These are phyloP conservation scores for Phytophthora pseudosyringae DNA, from an alignment of 352 stramenopile species.

Conservation along the genomic window DNA sequence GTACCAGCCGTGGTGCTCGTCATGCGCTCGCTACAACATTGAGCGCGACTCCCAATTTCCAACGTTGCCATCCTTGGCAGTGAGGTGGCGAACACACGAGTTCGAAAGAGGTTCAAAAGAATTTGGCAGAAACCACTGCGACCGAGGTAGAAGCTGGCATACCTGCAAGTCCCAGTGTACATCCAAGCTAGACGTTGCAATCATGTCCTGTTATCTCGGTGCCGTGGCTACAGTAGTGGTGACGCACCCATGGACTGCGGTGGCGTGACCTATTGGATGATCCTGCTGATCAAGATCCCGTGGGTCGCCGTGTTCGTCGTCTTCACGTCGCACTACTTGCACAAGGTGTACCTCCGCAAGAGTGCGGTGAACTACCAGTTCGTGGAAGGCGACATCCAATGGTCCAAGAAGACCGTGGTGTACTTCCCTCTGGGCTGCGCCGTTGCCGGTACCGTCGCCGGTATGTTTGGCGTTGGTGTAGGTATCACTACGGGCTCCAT, in stretches of 20 bases:
- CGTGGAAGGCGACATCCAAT: constrained; percentile 49
- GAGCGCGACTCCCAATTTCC: constrained; percentile 56
- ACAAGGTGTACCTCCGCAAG: constrained; percentile 50
- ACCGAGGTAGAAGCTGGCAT: not conserved
- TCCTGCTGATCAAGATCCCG: constrained; percentile 59
- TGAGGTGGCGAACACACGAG: constrained; percentile 51
- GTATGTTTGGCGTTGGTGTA: constrained; percentile 61
- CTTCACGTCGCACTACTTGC: constrained; percentile 33
- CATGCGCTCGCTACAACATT: constrained; percentile 66
- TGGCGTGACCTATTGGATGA: constrained; percentile 53
- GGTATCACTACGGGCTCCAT: constrained; percentile 42
- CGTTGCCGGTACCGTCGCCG: constrained; percentile 52
- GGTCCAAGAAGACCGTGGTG: constrained; percentile 50
- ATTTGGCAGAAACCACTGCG: constrained; percentile 11
- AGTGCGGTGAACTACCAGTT: constrained; percentile 47
- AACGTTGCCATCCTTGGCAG: constrained; percentile 67
- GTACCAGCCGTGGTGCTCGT: constrained; percentile 57
- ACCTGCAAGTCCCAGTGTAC: constrained; percentile 9
- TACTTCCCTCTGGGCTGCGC: constrained; percentile 50
- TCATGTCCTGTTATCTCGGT: constrained; percentile 56
- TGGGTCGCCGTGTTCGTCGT: constrained; percentile 60
- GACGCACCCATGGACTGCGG: constrained; percentile 39
- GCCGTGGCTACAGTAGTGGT: constrained; percentile 36
- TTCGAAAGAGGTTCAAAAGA: constrained; percentile 39
- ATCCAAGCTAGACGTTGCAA: constrained; percentile 25